Base-by-base conservation (phyloP, 2,329 filamentous ascomycete genomes). In the Trematosphaeria pertusa region DNA sequence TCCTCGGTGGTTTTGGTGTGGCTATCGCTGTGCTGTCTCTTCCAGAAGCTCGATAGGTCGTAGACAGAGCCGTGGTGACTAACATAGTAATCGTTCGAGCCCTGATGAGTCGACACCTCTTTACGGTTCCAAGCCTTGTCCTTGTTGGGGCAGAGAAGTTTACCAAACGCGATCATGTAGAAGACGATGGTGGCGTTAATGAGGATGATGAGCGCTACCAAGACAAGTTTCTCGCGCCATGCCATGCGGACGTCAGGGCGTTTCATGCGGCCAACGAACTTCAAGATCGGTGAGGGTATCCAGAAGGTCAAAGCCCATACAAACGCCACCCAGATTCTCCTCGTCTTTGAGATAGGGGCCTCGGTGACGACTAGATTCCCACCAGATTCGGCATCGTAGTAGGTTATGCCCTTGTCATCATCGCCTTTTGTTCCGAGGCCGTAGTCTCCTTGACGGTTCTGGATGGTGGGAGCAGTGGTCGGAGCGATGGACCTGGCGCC, bases 161-260 rank as follows among this genome's bases (percentile, higher is more conserved):
- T 84, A 24, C 93, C 92, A 61, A 99, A 94, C 30, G 76, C 84
- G 54, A 97, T 82, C 61, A 99, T 97, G 82, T 91, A 96, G 75
- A 99, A 99, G 47, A 97, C 80, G 51, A 99, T 83, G 20, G 83
- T 66, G 30, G 69, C 91, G 73, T 99, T 99, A 58, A 96, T 74
- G 10, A 99, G 62, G 21, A 89, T 69, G 59, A 99, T 97, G 41
- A 96, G 62, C 48, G 89, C 78, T 36, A 92, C 85, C 9, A 99
- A 78, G 0, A 94, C 87, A 9, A 99, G 40, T 74, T 99, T 99
- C 67, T 99, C 94, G 72, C 94, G 84, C 94, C 94, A 99, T 0
- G 94, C 94, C 84, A 97, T 89, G 19, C 94, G 89, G 7, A 99
- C 91, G 74, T 99, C 94, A 1, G 92, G 94, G 44, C 94, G 87